Percentiles rank a stretch among this genome's conserved stretches.
Conservation (phyloP, 257 asterid genomes). For the Marsdenia floribunda region DNA sequence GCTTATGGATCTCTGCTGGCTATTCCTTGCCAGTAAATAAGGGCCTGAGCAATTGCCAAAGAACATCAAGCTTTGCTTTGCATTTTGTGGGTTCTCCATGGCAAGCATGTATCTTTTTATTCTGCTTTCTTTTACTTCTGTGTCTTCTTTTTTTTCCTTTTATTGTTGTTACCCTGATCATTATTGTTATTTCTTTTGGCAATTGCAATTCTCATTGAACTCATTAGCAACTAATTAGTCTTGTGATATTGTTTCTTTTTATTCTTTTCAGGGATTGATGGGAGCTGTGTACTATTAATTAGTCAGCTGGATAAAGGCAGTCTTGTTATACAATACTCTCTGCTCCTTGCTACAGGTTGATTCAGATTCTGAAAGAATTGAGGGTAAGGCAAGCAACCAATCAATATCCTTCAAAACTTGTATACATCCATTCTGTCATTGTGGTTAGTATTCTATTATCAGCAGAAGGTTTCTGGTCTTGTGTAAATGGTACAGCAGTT, state of each 20-base stretch:
- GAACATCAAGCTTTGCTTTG: not conserved
- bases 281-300: not conserved
- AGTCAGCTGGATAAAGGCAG: not conserved
- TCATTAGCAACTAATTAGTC: not conserved
- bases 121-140: not conserved
- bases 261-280: not conserved
- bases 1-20: not conserved
- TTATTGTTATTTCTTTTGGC: not conserved
- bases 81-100: not conserved
- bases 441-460: not conserved
- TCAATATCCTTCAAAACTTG: not conserved
- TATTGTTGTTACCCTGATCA: not conserved
- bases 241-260: not conserved
- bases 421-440: not conserved
- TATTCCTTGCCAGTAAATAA: not conserved
- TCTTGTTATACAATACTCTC: not conserved
- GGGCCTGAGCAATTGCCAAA: not conserved
- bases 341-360: not conserved
- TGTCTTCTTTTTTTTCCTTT: not conserved
- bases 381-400: not conserved
- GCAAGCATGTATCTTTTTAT: not conserved
- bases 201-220: not conserved
- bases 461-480: not conserved
- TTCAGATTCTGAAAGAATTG: not conserved
- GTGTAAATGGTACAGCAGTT: not conserved